Evolutionary conservation across 768 basidiomycete species (phyloP), one percentile per base, ranked within the genome.

Genomic region (Lactarius hatsudake): DNA sequence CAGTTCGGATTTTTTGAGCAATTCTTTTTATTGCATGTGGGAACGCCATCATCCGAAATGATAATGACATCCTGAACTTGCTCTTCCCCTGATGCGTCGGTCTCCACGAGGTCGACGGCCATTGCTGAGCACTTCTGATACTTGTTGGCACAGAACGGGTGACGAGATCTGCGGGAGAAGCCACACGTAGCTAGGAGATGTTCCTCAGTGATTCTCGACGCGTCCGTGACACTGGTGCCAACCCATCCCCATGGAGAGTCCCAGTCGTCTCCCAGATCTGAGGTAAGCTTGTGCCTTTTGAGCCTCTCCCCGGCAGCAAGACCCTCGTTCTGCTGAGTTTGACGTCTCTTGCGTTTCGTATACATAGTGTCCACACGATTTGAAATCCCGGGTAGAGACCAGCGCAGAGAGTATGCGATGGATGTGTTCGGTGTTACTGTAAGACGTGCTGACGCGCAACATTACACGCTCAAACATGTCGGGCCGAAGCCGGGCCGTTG

Each of bases 1-100:
- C 96, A 97, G 61, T 88, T 86, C 10, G 93, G 91, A 73, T 94
- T 96, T 59, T 77, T 76, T 71, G 84, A 88, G 77, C 96, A 98
- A 6, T 60, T 34, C 66, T 84, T 88, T 72, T 84, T 86, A 65
- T 75, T 80, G 73, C 93, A 94, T 18, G 75, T 72, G 4, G 78
- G 77, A 42, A 72, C 75, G 57, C 90, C 88, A 45, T 89, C 86
- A 63, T 91, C 90, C 1, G 88, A 88, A 43, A 91, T 81, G 23
- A 90, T 79, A 62, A 91, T 88, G 36, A 90, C 75, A 72, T 90
- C 88, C 69, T 85, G 85, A 58, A 82, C 82, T 20, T 81, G 76
- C 75, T 85, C 84, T 62, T 82, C 82, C 18, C 76, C 75, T 26
- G 75, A 65, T 2, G 51, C 38, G 34, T 32, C 65, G 53, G 36